phyloP scores from a whole-genome alignment of 768 basidiomycete genomes.

The Pleurotus djamor region DNA sequence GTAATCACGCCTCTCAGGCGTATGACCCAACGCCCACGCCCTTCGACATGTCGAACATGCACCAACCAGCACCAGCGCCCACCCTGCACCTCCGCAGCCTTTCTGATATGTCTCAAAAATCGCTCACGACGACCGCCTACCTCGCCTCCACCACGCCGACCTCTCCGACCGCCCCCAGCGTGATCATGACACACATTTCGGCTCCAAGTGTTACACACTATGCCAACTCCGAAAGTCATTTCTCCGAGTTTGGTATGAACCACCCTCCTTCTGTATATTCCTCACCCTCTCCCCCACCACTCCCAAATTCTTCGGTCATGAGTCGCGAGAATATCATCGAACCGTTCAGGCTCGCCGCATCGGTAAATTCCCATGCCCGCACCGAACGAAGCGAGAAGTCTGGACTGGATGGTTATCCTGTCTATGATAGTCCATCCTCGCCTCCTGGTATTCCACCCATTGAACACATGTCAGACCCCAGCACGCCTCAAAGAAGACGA shows the following conservation, averaged over 20 bases:
- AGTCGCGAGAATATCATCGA: constrained; percentile 6
- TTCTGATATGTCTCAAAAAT: constrained; percentile 4
- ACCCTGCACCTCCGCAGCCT: constrained; percentile 5
- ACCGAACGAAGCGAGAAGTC: background rate
- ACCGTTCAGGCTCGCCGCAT: background rate
- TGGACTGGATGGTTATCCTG: background rate
- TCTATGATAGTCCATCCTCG: constrained; percentile 3
- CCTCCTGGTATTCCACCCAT: constrained; percentile 1
- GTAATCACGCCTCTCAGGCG: background rate
- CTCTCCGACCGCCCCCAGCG: background rate
- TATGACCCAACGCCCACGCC: background rate
- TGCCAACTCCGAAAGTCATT: background rate
- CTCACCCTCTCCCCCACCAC: background rate
- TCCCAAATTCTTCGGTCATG: background rate
- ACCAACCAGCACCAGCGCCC: background rate
- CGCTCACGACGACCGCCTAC: background rate
- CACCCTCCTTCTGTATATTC: constrained; percentile 5
- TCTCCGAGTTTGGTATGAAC: background rate
- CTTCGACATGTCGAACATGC: background rate
- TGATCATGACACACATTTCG: background rate
- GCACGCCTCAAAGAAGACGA: background rate
- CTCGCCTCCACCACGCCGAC: background rate
- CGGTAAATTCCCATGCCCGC: background rate
- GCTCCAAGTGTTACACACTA: background rate
- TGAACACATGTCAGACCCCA: background rate